Conservation (phyloP, 164 flowering plant species). For the Magnolia changhungtana region DNA sequence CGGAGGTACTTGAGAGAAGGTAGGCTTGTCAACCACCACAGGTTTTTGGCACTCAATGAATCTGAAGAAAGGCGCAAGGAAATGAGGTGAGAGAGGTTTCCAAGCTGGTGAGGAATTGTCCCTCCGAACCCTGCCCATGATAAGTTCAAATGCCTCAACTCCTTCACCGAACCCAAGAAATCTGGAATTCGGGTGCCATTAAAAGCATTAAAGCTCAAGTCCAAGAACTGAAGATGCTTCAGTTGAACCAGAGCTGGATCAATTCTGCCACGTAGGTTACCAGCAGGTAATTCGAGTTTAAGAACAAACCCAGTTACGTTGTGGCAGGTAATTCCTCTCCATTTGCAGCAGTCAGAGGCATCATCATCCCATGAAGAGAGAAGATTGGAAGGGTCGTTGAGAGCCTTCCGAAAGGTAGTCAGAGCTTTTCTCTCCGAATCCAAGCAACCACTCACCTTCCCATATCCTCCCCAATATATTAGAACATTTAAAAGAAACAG, state of each 20-base stretch:
- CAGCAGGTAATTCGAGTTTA: too few relatives aligned
- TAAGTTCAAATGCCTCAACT: conserved; percentile 3
- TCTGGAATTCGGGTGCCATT: background rate
- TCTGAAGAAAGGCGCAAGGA: background rate
- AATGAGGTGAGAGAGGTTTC: conserved; percentile 13
- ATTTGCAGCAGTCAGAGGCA: too few relatives aligned
- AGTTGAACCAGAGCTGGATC: background rate
- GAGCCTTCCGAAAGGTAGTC: too few relatives aligned
- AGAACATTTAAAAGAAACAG: too few relatives aligned
- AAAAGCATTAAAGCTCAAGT: background rate
- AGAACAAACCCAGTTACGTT: too few relatives aligned
- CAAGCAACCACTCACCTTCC: too few relatives aligned
- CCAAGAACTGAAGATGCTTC: background rate
- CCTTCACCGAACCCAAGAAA: conserved; percentile 4
- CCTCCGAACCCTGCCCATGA: conserved; percentile 3
- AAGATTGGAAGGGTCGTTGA: too few relatives aligned
- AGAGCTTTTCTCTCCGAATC: too few relatives aligned
- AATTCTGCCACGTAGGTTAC: too few relatives aligned
- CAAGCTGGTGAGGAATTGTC: conserved; percentile 7
- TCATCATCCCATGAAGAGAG: too few relatives aligned
- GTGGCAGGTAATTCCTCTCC: too few relatives aligned
- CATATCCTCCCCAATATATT: too few relatives aligned
- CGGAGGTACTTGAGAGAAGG: background rate
- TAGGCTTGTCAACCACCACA: conserved; percentile 12
- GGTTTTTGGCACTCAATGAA: background rate